Evolutionary conservation across 169 alveolate species (phyloP).

Genomic region (Eimeria falciformis): DNA sequence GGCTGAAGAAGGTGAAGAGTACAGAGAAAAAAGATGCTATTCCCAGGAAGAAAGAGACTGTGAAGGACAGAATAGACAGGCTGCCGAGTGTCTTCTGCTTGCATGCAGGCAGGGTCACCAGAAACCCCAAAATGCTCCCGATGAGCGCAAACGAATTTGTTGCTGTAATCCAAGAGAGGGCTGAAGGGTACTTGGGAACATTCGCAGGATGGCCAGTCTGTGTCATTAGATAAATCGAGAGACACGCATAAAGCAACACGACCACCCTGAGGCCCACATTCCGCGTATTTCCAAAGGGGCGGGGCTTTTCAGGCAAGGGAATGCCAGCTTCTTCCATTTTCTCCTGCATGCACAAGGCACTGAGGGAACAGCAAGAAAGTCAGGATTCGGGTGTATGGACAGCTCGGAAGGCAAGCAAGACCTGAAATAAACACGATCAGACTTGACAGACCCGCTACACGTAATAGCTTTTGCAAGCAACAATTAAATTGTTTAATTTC

Average conservation of each 20-base stretch:
- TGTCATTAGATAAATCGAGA: constrained; percentile 49
- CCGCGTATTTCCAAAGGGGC: neutral
- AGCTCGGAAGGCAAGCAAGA: no score
- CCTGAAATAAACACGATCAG: no score
- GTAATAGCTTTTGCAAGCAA: no score
- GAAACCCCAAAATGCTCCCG: constrained; percentile 60
- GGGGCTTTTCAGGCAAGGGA: neutral
- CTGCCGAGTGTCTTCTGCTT: constrained; percentile 46
- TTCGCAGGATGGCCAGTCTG: constrained; percentile 27
- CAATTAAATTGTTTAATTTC: no score
- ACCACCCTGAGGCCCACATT: constrained; percentile 10
- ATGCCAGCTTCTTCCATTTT: neutral
- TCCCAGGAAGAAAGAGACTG: constrained; percentile 40
- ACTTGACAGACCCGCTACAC: no score
- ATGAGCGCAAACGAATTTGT: constrained; percentile 43
- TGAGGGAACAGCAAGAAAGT: no score
- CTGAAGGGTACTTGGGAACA: constrained; percentile 6
- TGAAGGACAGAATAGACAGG: constrained; percentile 36
- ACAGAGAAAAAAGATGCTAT: constrained; percentile 3
- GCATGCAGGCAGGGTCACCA: constrained; percentile 65
- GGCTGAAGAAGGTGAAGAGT: constrained; percentile 47
- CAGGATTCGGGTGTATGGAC: no score
- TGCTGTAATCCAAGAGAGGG: constrained; percentile 51
- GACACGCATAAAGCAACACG: constrained; percentile 11
- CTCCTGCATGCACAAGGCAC: no score